These are phyloP conservation scores for Claviceps humidiphila DNA, from an alignment of 2,329 filamentous ascomycete species.

Conservation along the genomic window DNA sequence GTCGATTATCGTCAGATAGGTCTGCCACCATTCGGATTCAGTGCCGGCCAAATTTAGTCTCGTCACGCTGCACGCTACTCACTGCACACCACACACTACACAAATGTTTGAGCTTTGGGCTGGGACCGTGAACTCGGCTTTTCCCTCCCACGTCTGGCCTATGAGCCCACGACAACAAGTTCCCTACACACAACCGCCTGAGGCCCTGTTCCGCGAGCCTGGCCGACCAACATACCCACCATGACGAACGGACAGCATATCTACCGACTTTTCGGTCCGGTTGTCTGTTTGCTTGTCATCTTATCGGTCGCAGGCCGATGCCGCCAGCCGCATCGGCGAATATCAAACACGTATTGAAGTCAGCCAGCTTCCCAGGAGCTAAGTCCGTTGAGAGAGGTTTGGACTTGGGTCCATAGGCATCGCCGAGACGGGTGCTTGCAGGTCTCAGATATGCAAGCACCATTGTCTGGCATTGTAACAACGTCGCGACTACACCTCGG, in stretches of 20 bases:
- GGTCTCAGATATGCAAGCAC: slow-evolving; percentile 6
- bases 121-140: background rate
- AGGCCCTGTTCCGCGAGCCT: background rate
- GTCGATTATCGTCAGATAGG: background rate
- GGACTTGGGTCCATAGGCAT: slow-evolving; percentile 7
- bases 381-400: slow-evolving; percentile 1
- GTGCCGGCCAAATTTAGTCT: too few relatives aligned
- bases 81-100: too few relatives aligned
- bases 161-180: background rate
- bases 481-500: background rate
- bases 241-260: background rate
- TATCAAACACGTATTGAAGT: slow-evolving; percentile 4
- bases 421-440: slow-evolving; percentile 11
- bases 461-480: slow-evolving; percentile 1
- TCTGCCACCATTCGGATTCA: background rate
- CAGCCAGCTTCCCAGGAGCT: background rate
- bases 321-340: slow-evolving; percentile 6
- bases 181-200: background rate
- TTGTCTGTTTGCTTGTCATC: slow-evolving; percentile 6
- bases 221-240: background rate
- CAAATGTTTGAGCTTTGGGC: background rate
- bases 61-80: too few relatives aligned
- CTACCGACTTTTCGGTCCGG: slow-evolving; percentile 9
- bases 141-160: background rate
- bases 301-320: slow-evolving; percentile 4